phyloP scores from a whole-genome alignment of 306 rosid species.

The Citrullus amarus region DNA sequence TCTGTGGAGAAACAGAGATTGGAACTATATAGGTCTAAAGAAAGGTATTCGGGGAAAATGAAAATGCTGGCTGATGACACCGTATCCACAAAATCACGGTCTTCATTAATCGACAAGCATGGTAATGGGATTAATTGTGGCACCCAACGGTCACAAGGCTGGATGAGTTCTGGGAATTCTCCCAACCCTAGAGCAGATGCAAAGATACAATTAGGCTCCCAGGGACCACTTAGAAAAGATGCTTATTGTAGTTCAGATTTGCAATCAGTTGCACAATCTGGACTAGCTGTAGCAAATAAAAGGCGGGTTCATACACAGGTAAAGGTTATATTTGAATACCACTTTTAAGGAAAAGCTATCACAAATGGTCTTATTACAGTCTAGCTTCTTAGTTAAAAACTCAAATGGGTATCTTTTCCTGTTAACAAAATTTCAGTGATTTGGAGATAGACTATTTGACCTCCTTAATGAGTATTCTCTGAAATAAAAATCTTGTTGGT shows the following conservation, averaged over 20 bases:
- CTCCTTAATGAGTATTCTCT: not conserved
- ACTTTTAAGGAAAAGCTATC: not conserved
- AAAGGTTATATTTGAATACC: not conserved
- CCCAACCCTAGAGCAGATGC: conserved; percentile 35
- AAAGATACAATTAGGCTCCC: conserved; percentile 33
- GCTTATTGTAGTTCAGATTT: conserved; percentile 40
- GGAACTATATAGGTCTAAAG: conserved; percentile 49
- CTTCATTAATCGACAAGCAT: conserved; percentile 40
- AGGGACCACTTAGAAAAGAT: conserved; percentile 37
- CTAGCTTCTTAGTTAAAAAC: not conserved
- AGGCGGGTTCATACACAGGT: conserved; percentile 76
- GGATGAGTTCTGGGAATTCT: conserved; percentile 38
- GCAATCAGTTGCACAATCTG: conserved; percentile 39
- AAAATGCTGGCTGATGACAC: conserved; percentile 53
- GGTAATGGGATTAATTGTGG: conserved; percentile 36
- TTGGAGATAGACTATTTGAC: not conserved
- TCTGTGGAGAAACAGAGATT: conserved; percentile 71
- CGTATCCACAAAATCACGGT: conserved; percentile 40
- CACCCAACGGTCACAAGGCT: conserved; percentile 35
- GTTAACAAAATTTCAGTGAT: not conserved
- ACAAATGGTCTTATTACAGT: not conserved
- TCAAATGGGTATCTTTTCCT: not conserved
- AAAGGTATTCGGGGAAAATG: conserved; percentile 35
- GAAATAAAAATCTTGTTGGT: not conserved
- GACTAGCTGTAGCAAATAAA: conserved; percentile 48